Base-by-base conservation (phyloP, 352 stramenopile genomes). In the Phytopythium delawarense region DNA sequence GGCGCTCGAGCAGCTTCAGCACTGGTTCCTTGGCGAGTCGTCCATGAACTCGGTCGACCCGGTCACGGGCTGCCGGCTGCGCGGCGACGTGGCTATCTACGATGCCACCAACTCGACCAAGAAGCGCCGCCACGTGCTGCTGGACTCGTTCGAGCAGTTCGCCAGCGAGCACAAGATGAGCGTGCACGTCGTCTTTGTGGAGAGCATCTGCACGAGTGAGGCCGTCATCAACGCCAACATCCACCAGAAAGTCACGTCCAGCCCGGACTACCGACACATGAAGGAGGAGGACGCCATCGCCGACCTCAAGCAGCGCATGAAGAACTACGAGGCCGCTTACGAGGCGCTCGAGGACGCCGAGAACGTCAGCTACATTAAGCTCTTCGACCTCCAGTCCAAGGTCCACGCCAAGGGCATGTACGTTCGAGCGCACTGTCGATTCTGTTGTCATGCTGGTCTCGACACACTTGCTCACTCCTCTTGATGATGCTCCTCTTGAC, bases 181-280 rank as follows among this genome's bases (percentile, higher is more conserved):
- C 57, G 82, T 94, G 34, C 85, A 92, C 71, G 80, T 97, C 28
- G 89, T 98, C 50, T 97, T 98, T 71, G 74, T 98, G 16, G 94
- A 98, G 69, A 94, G 78, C 44, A 96, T 98, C 59, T 98, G 91
- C 73, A 94, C 95, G 58, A 92, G 96, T 64, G 89, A 97, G 57
- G 85, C 88, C 2, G 88, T 97, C 66, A 90, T 96, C 58, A 81
- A 87, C 28, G 79, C 79, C 34, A 94, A 92, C 59, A 91, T 96
- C 45, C 78, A 76, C 46, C 84, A 93, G 56, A 92, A 91, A 55
- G 69, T 94, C 30, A 71, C 75, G 51, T 81, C 69, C 42, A 91
- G 78, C 52, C 90, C 90, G 4, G 90, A 97, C 69, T 97, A 94
- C 74, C 64, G 74, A 44, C 64, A 81, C 64, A 84, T 93, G 82